These are phyloP conservation scores for Geranomyces michiganensis DNA, from an alignment of 192 early-diverging fungal species.

Conservation along the genomic window DNA sequence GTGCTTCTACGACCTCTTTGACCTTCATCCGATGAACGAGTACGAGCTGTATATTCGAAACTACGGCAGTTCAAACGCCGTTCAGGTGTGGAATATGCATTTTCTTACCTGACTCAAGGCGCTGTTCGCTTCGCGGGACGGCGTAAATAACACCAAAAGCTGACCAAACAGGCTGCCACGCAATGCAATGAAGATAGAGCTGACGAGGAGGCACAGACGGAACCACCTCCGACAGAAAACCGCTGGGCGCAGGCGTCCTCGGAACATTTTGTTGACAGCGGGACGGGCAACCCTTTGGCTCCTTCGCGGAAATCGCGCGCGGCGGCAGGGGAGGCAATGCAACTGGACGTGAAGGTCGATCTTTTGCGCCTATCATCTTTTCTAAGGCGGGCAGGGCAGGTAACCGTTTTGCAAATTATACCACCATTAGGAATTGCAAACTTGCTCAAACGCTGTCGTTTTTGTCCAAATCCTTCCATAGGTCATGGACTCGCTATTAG, in stretches of 20 bases:
- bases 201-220: conserved; percentile 47
- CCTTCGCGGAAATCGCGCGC: background rate
- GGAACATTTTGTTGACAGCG: conserved; percentile 39
- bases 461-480: background rate
- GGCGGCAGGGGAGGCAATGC: conserved; percentile 11
- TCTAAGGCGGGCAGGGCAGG: conserved; percentile 41
- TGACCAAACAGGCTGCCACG: conserved; percentile 35
- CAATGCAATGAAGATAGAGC: conserved; percentile 49
- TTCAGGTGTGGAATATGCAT: conserved; percentile 34
- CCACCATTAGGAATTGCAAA: background rate
- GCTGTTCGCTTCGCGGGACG: too few species aligned
- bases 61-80: conserved; percentile 47
- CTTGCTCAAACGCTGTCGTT: background rate
- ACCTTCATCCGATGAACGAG: conserved; percentile 53
- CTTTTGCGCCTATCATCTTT: conserved; percentile 38
- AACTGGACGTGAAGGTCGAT: conserved; percentile 37
- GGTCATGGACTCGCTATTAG: conserved; percentile 50
- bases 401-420: conserved; percentile 12
- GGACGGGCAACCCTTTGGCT: conserved; percentile 25
- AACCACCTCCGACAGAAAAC: conserved; percentile 46
- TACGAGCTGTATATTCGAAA: conserved; percentile 60
- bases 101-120: background rate
- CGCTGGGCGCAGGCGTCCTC: conserved; percentile 54
- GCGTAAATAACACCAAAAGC: too few species aligned
- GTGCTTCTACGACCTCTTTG: conserved; percentile 47